Percentiles rank a stretch among this genome's conserved stretches.
Conservation (phyloP, 2,329 filamentous ascomycete genomes). For the Botrytis medusae region DNA sequence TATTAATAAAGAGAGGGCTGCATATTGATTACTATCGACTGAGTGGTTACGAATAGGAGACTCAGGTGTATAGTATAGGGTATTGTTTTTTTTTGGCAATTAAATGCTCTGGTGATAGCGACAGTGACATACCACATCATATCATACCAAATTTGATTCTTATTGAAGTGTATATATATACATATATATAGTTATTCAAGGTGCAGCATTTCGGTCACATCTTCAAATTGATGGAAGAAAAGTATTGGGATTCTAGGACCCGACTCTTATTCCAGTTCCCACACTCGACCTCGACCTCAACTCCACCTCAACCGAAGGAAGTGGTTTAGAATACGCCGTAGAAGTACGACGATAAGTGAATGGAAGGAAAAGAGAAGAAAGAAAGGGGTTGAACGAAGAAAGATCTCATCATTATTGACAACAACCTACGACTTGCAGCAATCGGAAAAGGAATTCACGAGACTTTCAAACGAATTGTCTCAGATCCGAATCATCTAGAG, state of each 20-base stretch:
- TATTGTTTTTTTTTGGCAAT: too few relatives aligned
- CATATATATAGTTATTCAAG: background rate
- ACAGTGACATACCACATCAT: background rate
- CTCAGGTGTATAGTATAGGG: background rate
- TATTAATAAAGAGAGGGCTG: constrained; percentile 4
- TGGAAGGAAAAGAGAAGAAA: background rate
- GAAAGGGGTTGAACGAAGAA: background rate
- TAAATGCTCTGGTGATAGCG: background rate
- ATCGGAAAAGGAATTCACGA: background rate
- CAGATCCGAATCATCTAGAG: background rate
- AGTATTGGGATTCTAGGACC: background rate
- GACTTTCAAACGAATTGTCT: background rate
- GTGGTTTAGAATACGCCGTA: too few relatives aligned
- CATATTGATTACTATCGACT: background rate
- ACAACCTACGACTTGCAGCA: background rate
- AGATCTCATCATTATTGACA: background rate
- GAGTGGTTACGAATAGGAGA: background rate
- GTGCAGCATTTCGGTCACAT: too few relatives aligned
- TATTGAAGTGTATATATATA: background rate
- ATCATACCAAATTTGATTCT: background rate
- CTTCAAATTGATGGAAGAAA: too few relatives aligned
- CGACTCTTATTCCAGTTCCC: background rate
- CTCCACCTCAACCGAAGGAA: background rate
- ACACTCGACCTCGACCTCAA: too few relatives aligned
- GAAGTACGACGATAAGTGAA: background rate